Evolutionary conservation across 345 rosid genomes (phyloP).

Genomic region (Abelmoschus esculentus): DNA sequence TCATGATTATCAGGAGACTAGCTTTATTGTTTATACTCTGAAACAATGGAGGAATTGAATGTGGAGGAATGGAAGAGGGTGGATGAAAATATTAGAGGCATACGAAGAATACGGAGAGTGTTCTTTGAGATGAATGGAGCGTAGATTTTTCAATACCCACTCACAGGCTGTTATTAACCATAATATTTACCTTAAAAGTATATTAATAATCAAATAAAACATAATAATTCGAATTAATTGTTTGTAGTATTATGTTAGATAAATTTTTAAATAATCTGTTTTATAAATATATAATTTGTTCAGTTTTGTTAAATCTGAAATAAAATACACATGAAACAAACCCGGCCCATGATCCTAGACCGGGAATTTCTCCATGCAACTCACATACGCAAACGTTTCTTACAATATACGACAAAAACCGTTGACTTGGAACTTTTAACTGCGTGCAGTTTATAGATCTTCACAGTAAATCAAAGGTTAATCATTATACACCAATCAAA

Average conservation of each 20-base stretch:
- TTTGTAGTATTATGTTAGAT: no score
- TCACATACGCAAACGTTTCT: neutral
- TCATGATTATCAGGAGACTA: no score
- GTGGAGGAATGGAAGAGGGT: neutral
- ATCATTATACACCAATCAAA: neutral
- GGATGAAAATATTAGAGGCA: neutral
- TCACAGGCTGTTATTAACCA: neutral
- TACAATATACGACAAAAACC: neutral
- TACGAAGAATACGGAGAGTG: neutral
- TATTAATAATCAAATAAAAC: no score
- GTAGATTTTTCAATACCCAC: neutral
- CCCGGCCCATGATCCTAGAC: neutral
- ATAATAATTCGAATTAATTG: no score
- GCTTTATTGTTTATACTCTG: neutral
- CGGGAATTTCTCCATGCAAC: neutral
- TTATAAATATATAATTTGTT: no score
- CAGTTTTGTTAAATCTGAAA: no score
- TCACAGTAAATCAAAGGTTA: neutral
- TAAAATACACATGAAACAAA: neutral
- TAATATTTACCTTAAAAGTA: no score
- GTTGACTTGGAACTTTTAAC: neutral
- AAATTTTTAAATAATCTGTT: no score
- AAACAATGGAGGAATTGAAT: neutral
- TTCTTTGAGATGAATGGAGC: neutral
- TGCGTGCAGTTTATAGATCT: neutral